Evolutionary conservation across 345 rosid genomes (phyloP).

Genomic region (Hibiscus tridactylites): DNA sequence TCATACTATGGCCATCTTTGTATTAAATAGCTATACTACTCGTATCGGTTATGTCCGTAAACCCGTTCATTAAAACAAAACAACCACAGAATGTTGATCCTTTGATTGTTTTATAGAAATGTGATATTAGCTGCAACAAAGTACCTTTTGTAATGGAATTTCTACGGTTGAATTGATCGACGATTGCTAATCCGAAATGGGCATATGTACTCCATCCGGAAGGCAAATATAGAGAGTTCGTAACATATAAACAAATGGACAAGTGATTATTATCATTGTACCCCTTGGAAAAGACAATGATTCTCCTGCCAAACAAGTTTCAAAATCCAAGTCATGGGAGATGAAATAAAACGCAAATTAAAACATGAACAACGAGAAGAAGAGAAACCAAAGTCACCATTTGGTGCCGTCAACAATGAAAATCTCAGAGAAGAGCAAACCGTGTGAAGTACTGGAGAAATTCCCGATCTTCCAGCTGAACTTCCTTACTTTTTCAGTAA

Average conservation of each 20-base stretch:
- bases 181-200: constrained; percentile 24
- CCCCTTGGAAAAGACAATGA: constrained; percentile 34
- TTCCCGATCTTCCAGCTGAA: constrained; percentile 37
- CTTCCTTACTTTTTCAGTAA: constrained; percentile 24
- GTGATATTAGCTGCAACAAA: background rate
- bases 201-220: constrained; percentile 41
- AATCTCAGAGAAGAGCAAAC: constrained; percentile 28
- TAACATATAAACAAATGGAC: constrained; percentile 31
- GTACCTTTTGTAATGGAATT: constrained; percentile 28
- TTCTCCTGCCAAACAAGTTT: constrained; percentile 22
- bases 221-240: constrained; percentile 30
- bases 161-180: constrained; percentile 28
- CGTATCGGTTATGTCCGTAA: no score
- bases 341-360: background rate
- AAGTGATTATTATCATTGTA: constrained; percentile 24
- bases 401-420: constrained; percentile 30
- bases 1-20: background rate
- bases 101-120: background rate
- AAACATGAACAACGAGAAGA: background rate
- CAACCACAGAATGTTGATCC: no score
- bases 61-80: no score
- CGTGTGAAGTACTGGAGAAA: constrained; percentile 27
- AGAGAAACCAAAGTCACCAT: constrained; percentile 17
- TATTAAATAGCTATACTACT: no score
- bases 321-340: background rate